Evolutionary conservation across 495 filamentous ascomycete genomes (phyloP), one percentile per base, ranked within the genome.

Genomic region (Annulohypoxylon bovei): DNA sequence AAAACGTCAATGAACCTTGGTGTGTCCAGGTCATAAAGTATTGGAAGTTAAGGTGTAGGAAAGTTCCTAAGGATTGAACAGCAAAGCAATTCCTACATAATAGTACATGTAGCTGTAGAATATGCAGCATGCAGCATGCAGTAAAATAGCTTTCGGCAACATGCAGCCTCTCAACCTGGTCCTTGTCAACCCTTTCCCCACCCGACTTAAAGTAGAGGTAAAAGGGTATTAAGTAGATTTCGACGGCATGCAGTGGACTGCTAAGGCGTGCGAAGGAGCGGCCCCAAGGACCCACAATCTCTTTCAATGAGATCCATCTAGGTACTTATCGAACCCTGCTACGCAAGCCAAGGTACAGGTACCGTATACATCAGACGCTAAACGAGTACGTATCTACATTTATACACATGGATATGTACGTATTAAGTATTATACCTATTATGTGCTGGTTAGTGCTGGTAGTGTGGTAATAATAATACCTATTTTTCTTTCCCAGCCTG

Each of bases 251-350:
- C 46, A 54, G 33, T 67, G 59, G 59, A 53, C 53, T 53, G 54
- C 35, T 61, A 60, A 39, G 54, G 63, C 59, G 46, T 67, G 54
- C 62, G 59, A 67, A 72, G 63, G 53, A 63, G 35, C 46, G 46
- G 57, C 58, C 65, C 65, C 59, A 50, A 20, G 44, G 53, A 25
- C 30, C 68, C 63, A 68, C 23, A 60, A 3, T 18, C 23, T 18
- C 40, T 61, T 35, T 59, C 28, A 60, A 58, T 59, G 64, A 72
- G 70, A 72, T 72, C 70, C 70, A 72, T 72, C 70, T 39, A 18
- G 28, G 9, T 55, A 55, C 52, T 32, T 20, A 32, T 50, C 32
- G 28, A 37, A 60, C 30, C 22, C 39, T 59, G 27, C 44, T 33
- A 52, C 44, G n/a, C 18, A 32, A 53, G 2, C 18, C 33, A 56